Conservation (phyloP, 2,329 filamentous ascomycete species). For the Aspergillus sp. region DNA sequence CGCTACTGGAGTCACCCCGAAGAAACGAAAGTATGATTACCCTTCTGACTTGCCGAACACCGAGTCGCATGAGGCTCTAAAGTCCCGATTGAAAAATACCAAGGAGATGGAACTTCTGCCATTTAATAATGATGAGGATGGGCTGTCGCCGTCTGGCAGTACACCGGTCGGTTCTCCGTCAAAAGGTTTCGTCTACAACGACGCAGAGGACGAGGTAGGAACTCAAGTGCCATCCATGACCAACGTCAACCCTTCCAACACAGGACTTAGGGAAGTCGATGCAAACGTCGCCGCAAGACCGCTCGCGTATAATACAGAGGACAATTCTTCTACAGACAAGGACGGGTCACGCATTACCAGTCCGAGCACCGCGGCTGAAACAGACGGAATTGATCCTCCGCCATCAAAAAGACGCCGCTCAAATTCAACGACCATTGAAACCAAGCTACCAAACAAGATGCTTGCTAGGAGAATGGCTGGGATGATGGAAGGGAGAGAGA, state of each 20-base stretch:
- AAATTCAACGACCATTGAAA: conserved; percentile 29
- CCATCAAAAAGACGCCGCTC: conserved; percentile 32
- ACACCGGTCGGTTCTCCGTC: conserved; percentile 42
- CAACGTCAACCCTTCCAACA: conserved; percentile 36
- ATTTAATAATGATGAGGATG: conserved; percentile 31
- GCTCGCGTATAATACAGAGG: conserved; percentile 22
- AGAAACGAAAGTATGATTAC: conserved; percentile 78
- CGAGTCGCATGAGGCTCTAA: conserved; percentile 57
- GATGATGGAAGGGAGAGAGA: conserved; percentile 48
- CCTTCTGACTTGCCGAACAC: conserved; percentile 78
- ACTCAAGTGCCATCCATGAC: conserved; percentile 29
- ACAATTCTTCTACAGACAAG: conserved; percentile 14
- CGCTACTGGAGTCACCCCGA: conserved; percentile 81
- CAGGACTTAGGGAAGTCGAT: conserved; percentile 54
- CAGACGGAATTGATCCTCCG: conserved; percentile 25
- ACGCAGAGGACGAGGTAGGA: conserved; percentile 43
- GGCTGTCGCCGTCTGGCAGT: conserved; percentile 19
- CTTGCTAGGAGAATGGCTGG: conserved; percentile 39
- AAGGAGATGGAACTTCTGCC: conserved; percentile 33
- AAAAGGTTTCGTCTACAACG: conserved; percentile 56
- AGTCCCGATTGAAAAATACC: conserved; percentile 52
- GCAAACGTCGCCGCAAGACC: conserved; percentile 45
- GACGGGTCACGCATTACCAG: background rate
- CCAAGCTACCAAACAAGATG: conserved; percentile 46
- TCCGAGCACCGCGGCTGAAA: conserved; percentile 16